These are phyloP conservation scores for Elsinoe batatas DNA, from an alignment of 2,329 filamentous ascomycete species.

Conservation along the genomic window DNA sequence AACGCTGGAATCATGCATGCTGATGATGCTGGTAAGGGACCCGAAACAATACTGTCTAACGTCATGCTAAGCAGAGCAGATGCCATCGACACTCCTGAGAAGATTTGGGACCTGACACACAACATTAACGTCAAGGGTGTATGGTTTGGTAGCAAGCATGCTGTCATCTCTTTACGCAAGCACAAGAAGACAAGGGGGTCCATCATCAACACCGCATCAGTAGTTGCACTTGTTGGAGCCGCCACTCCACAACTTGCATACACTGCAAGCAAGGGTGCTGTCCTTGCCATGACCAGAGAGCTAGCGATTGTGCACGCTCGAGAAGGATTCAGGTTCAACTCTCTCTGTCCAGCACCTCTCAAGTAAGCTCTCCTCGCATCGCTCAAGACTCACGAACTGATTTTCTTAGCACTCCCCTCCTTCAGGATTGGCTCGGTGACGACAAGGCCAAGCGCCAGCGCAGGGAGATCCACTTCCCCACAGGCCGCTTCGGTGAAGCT, in stretches of 20 bases:
- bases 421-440: conserved; percentile 90
- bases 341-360: conserved; percentile 77
- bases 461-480: conserved; percentile 82
- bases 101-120: conserved; percentile 89
- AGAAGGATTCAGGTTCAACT: conserved; percentile 84
- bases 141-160: conserved; percentile 94
- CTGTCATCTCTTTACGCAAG: conserved; percentile 68
- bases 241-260: conserved; percentile 87
- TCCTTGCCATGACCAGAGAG: conserved; percentile 81
- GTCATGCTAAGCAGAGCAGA: conserved; percentile 19
- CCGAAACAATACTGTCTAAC: too few species aligned
- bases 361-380: conserved; percentile 43
- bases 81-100: conserved; percentile 74
- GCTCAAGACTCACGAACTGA: background rate
- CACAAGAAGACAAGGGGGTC: conserved; percentile 69
- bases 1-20: conserved; percentile 96
- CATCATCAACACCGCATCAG: conserved; percentile 86
- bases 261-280: conserved; percentile 87
- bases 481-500: conserved; percentile 83
- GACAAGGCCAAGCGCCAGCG: conserved; percentile 71
- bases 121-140: conserved; percentile 96
- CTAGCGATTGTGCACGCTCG: conserved; percentile 85
- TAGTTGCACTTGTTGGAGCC: conserved; percentile 77
- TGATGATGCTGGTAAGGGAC: conserved; percentile 37
- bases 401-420: conserved; percentile 57